These are phyloP conservation scores for Solanum hybrid DNA, from an alignment of 305 asterid genomes.

Conservation along the genomic window DNA sequence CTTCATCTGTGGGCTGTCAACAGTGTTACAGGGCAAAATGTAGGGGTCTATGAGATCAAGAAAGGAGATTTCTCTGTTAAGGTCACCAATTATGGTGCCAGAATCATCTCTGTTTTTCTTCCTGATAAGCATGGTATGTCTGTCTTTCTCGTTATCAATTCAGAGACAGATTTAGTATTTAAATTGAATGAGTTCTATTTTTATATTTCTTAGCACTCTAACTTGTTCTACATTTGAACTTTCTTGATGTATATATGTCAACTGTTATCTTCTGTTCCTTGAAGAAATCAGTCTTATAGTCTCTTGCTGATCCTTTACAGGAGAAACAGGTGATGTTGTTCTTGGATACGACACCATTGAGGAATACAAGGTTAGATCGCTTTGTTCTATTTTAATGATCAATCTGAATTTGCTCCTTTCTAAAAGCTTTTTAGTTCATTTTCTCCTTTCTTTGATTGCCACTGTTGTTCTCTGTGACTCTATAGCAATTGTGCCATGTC, in stretches of 20 bases:
- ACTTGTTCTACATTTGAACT: neutral
- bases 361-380: constrained; percentile 43
- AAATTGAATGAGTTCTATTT: neutral
- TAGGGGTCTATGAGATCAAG: constrained; percentile 27
- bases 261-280: neutral
- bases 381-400: neutral
- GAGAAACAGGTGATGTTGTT: constrained; percentile 56
- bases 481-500: neutral
- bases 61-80: constrained; percentile 32
- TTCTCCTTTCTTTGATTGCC: neutral
- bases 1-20: neutral
- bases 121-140: constrained; percentile 37
- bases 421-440: neutral
- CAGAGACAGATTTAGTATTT: neutral
- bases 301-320: constrained; percentile 21
- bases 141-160: neutral
- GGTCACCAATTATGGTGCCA: constrained; percentile 42
- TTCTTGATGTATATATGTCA: neutral
- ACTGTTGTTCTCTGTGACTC: neutral
- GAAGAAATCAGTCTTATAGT: neutral
- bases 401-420: neutral
- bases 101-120: constrained; percentile 33
- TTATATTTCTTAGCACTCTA: neutral
- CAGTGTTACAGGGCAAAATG: neutral
- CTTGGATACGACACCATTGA: constrained; percentile 66